phyloP scores from a whole-genome alignment of 371 early-diverging fungal species.

The Zychaea mexicana region DNA sequence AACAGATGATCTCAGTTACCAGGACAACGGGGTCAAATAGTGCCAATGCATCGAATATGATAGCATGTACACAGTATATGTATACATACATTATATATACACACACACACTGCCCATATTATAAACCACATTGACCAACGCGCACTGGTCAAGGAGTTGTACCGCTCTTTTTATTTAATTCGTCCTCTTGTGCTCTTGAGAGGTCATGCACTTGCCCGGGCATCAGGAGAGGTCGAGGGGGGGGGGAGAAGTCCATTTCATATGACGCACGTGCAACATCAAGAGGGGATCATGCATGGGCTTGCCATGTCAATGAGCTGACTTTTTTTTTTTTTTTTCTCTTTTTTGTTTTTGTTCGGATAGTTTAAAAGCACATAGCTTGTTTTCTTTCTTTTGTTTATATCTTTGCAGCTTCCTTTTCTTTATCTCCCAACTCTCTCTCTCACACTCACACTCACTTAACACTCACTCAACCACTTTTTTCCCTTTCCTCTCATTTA shows the following conservation, averaged over 20 bases:
- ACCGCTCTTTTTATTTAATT: background rate
- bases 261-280: constrained; percentile 6
- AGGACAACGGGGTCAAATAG: no score
- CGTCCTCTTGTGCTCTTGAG: background rate
- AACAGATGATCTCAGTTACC: no score
- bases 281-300: background rate
- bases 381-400: constrained; percentile 7
- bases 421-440: constrained; percentile 1
- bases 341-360: background rate
- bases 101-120: background rate
- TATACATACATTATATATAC: no score
- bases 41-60: no score
- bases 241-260: background rate
- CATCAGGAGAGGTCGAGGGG: background rate
- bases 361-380: constrained; percentile 3
- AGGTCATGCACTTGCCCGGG: background rate
- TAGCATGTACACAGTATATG: no score
- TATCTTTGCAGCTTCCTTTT: background rate
- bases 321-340: background rate
- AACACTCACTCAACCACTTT: background rate
- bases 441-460: background rate
- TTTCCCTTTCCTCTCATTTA: constrained; percentile 20
- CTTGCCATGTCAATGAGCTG: background rate
- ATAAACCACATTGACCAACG: constrained; percentile 7
- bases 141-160: constrained; percentile 4